Evolutionary conservation across 2,329 filamentous ascomycete species (phyloP), one percentile per base, ranked within the genome.

Genomic region (Fusarium sp.): DNA sequence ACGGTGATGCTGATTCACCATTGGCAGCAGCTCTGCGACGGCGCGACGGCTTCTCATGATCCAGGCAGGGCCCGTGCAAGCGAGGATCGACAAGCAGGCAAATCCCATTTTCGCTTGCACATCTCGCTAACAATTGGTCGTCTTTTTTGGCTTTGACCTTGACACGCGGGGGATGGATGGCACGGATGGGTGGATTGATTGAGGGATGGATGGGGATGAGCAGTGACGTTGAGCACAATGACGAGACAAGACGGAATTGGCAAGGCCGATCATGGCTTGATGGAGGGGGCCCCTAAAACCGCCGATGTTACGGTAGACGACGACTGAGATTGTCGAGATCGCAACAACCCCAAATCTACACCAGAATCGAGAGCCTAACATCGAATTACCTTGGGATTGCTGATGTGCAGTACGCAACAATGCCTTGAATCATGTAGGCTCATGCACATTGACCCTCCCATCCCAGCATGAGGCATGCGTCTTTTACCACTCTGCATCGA

Each of bases 191-290:
- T 48, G 43, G 43, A 48, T 48, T 24, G 22, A 48, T 48, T 29
- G 27, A 29, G 27, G 22, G 41, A 45, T 45, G 43, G 43, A 41
- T 41, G 57, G 69, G 61, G 54, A 67, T 43, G 45, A 43, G 41
- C 65, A 61, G 75, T 75, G 69, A 70, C 63, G 72, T 73, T 73
- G 63, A 70, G 50, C 56, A 57, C 35, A 60, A 70, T 75, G 69
- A 73, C 72, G 66, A 71, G 45, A 57, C 59, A 62, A 41, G 57
- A 61, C 18, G 52, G 41, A 35, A 45, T 48, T 41, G 39, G 52
- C 18, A 33, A 63, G 54, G 64, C 29, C 31, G 27, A 56, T 48
- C 52, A 57, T 56, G 61, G 60, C 62, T 57, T 64, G 71, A 68
- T 54, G 48, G 72, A 66, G 58, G 48, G 65, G 65, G 27, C 22